phyloP scores from a whole-genome alignment of 1,139 yeast species.

The Suhomyces anneliseae region DNA sequence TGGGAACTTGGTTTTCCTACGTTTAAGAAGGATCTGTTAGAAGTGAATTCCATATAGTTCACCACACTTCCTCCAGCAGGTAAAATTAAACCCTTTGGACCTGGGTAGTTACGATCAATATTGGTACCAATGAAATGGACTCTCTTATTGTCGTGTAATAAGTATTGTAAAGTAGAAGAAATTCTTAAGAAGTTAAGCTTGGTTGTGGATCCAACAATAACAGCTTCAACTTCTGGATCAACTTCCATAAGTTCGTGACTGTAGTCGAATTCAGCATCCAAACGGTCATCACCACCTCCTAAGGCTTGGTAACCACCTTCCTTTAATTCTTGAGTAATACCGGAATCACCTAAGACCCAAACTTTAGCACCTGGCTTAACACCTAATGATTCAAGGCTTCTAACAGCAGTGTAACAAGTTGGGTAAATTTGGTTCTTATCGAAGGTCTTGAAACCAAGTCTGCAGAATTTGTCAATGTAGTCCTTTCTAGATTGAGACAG shows the following conservation, averaged over 20 bases:
- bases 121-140: slow-evolving; percentile 43
- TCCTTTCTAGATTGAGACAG: slow-evolving; percentile 37
- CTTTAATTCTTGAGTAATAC: slow-evolving; percentile 71
- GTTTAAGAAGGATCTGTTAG: slow-evolving; percentile 32
- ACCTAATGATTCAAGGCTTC: slow-evolving; percentile 23
- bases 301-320: slow-evolving; percentile 66
- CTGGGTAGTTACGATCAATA: slow-evolving; percentile 44
- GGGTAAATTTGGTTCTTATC: slow-evolving; percentile 35
- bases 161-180: slow-evolving; percentile 40
- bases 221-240: slow-evolving; percentile 42
- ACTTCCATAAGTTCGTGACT: slow-evolving; percentile 48
- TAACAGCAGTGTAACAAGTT: slow-evolving; percentile 39
- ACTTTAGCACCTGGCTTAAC: slow-evolving; percentile 50
- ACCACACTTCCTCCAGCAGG: slow-evolving; percentile 49
- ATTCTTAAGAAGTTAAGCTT: slow-evolving; percentile 40
- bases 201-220: slow-evolving; percentile 43
- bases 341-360: slow-evolving; percentile 83
- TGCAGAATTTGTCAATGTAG: slow-evolving; percentile 33
- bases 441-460: slow-evolving; percentile 33
- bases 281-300: slow-evolving; percentile 66
- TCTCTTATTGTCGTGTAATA: slow-evolving; percentile 31
- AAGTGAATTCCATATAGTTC: slow-evolving; percentile 38
- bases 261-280: slow-evolving; percentile 31
- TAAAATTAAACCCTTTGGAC: slow-evolving; percentile 36
- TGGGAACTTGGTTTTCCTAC: slow-evolving; percentile 42